These are phyloP conservation scores for Metschnikowia hibisci DNA, from an alignment of 805 yeast genomes.

Conservation along the genomic window DNA sequence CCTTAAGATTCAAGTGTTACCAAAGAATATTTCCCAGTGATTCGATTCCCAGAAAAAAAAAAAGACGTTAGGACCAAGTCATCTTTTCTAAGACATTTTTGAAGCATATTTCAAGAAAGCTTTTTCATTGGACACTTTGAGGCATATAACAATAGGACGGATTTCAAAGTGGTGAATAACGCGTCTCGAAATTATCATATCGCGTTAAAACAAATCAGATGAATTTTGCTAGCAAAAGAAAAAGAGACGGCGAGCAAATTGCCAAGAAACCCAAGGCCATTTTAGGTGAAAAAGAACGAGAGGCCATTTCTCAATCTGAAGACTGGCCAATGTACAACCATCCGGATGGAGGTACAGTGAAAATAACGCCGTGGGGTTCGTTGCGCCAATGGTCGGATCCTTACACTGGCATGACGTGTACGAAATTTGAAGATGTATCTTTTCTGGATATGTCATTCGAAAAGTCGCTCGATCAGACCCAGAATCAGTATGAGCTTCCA, in stretches of 20 bases:
- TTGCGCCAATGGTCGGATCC: conserved; percentile 42
- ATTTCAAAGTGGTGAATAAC: neutral
- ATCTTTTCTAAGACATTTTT: too few relatives aligned
- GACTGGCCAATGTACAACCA: conserved; percentile 57
- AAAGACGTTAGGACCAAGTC: too few relatives aligned
- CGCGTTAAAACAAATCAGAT: neutral
- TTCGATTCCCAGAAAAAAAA: too few relatives aligned
- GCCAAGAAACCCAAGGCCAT: conserved; percentile 19
- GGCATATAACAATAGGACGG: too few relatives aligned
- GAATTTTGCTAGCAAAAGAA: conserved; percentile 17
- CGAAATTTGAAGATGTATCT: conserved; percentile 45
- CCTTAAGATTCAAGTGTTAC: too few relatives aligned
- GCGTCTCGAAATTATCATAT: neutral
- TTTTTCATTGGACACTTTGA: too few relatives aligned
- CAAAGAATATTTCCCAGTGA: too few relatives aligned
- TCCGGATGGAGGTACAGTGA: conserved; percentile 60
- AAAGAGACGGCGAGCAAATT: conserved; percentile 24
- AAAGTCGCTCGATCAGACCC: conserved; percentile 8
- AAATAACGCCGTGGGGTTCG: conserved; percentile 63
- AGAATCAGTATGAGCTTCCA: conserved; percentile 17
- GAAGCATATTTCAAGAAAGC: too few relatives aligned
- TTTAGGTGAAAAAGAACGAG: conserved; percentile 18
- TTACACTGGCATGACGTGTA: conserved; percentile 42
- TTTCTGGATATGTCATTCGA: conserved; percentile 22
- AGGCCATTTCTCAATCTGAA: conserved; percentile 17